Conservation (phyloP, 306 rosid species). For the Crotalaria pallida region DNA sequence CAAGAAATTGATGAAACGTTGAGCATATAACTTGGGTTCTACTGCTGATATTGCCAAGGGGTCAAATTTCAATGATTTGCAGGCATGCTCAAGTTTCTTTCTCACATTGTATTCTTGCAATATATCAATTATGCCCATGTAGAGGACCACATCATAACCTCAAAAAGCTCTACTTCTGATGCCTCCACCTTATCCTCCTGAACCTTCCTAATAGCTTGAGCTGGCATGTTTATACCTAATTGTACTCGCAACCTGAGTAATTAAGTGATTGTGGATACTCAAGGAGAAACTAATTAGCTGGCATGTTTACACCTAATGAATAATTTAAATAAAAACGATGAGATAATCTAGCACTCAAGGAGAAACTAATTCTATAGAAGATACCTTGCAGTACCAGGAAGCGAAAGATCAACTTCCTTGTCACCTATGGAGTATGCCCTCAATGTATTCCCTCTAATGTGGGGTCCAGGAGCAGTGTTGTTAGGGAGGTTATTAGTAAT, state of each 20-base stretch:
- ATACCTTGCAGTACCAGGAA: conserved; percentile 94
- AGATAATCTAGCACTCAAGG: background rate
- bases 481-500: too few species aligned
- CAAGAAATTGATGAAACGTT: conserved; percentile 82
- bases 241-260: conserved; percentile 75
- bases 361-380: conserved; percentile 8
- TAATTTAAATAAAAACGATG: background rate
- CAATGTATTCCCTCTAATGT: conserved; percentile 77
- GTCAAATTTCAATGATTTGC: conserved; percentile 49
- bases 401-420: conserved; percentile 79
- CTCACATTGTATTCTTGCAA: conserved; percentile 66
- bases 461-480: conserved; percentile 80
- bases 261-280: background rate
- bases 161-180: conserved; percentile 68
- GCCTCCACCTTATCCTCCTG: conserved; percentile 39
- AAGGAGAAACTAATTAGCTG: background rate
- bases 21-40: conserved; percentile 66
- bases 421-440: conserved; percentile 86
- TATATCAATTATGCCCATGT: conserved; percentile 90
- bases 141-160: conserved; percentile 81
- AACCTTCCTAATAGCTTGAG: conserved; percentile 58
- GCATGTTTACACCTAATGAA: background rate
- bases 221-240: conserved; percentile 96
- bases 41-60: conserved; percentile 61
- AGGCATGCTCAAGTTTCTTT: conserved; percentile 73